Evolutionary conservation across 768 basidiomycete species (phyloP).

Genomic region (Tremella yokohamensis): DNA sequence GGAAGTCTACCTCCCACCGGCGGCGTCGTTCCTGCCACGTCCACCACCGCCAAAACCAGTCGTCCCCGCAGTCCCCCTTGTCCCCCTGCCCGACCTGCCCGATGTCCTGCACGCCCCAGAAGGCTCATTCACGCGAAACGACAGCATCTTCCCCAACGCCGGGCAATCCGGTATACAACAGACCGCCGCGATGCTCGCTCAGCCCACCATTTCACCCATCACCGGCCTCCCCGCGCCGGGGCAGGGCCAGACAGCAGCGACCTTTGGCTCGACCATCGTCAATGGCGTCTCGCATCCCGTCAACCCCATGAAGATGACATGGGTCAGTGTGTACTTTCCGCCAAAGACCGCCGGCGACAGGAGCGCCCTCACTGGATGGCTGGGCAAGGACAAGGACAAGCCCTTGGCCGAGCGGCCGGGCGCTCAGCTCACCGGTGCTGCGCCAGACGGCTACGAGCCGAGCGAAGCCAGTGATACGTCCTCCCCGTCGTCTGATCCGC

Average conservation of each 20-base stretch:
- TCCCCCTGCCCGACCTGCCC: constrained; percentile 40
- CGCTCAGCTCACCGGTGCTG: constrained; percentile 7
- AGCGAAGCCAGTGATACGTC: constrained; percentile 25
- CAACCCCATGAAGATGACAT: constrained; percentile 40
- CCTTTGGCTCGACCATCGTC: constrained; percentile 37
- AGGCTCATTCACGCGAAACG: constrained; percentile 35
- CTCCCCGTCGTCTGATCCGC: constrained; percentile 24
- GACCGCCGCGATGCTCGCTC: constrained; percentile 16
- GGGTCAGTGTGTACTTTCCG: constrained; percentile 43
- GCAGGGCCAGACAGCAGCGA: constrained; percentile 27
- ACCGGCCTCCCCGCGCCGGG: neutral
- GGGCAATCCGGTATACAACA: constrained; percentile 12
- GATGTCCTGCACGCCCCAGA: constrained; percentile 43
- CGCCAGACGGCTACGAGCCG: constrained; percentile 29
- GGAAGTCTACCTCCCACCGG: constrained; percentile 46
- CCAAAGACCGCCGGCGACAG: constrained; percentile 28
- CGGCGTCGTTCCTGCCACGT: constrained; percentile 33
- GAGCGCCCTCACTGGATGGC: constrained; percentile 29
- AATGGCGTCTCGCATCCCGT: constrained; percentile 40
- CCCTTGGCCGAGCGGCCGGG: constrained; percentile 9
- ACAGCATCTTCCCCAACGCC: constrained; percentile 32
- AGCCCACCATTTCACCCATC: neutral
- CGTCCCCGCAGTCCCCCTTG: constrained; percentile 41
- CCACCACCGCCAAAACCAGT: constrained; percentile 38
- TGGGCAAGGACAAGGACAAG: constrained; percentile 28